Percentiles rank a stretch among this genome's conserved stretches.
These are phyloP conservation scores for Takashimella koratensis DNA, from an alignment of 1,284 basidiomycete genomes.

Conservation along the genomic window DNA sequence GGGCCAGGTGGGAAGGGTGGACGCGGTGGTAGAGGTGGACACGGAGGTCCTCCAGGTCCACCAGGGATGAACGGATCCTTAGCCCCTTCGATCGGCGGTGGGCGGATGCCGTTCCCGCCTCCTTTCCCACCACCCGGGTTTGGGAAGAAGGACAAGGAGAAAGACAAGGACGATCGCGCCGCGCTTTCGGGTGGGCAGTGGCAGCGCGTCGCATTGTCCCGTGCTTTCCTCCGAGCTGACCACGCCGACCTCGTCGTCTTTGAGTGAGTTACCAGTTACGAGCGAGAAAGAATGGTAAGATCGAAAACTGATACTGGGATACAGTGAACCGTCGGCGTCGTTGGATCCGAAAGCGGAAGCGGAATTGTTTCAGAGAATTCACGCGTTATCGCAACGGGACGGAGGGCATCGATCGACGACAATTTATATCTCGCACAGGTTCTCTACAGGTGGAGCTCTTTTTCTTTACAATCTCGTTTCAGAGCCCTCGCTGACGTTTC, in stretches of 20 bases:
- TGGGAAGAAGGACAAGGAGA: background rate
- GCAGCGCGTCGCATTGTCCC: slow-evolving; percentile 76
- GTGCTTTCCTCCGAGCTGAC: slow-evolving; percentile 75
- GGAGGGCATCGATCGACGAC: slow-evolving; percentile 56
- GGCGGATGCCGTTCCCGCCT: slow-evolving; percentile 22
- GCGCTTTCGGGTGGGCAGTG: slow-evolving; percentile 56
- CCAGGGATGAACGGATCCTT: background rate
- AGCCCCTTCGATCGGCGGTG: background rate
- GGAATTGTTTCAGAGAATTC: slow-evolving; percentile 59
- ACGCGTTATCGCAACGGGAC: slow-evolving; percentile 19
- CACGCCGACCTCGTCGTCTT: slow-evolving; percentile 72
- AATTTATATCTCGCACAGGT: slow-evolving; percentile 77
- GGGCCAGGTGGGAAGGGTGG: background rate
- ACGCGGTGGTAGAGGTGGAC: too few relatives aligned
- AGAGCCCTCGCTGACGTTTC: too few relatives aligned
- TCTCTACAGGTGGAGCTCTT: slow-evolving; percentile 61
- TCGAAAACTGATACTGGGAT: background rate
- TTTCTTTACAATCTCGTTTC: background rate
- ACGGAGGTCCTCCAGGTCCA: too few relatives aligned
- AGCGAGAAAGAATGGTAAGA: background rate
- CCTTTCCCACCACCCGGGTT: slow-evolving; percentile 51
- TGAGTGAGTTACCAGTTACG: slow-evolving; percentile 57
- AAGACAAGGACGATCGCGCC: slow-evolving; percentile 3
- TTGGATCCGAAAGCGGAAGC: slow-evolving; percentile 75
- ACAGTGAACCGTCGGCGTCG: slow-evolving; percentile 53